These are phyloP conservation scores for Botryotinia convoluta DNA, from an alignment of 2,329 filamentous ascomycete genomes.

Conservation along the genomic window DNA sequence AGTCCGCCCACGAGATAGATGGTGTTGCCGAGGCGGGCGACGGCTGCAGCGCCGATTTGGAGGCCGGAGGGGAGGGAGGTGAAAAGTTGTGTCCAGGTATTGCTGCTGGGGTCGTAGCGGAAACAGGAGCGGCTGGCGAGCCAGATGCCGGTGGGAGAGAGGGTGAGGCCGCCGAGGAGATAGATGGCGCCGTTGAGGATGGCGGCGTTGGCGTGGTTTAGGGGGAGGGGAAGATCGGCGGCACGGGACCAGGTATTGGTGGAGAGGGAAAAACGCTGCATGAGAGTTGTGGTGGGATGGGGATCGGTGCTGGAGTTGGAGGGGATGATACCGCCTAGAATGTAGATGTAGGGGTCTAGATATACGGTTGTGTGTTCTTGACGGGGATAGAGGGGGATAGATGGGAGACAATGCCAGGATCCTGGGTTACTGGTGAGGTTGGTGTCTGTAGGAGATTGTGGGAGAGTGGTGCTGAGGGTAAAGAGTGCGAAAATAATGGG, in stretches of 20 bases:
- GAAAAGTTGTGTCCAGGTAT: constrained; percentile 17
- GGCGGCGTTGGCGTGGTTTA: constrained; percentile 43
- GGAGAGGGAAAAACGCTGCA: constrained; percentile 39
- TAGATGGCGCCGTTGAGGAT: constrained; percentile 41
- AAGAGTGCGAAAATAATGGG: not conserved
- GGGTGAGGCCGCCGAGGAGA: constrained; percentile 41
- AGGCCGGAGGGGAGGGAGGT: constrained; percentile 30
- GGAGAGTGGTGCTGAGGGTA: not conserved
- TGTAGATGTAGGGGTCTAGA: constrained; percentile 19
- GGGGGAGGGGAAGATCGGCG: constrained; percentile 34
- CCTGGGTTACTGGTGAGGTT: not conserved
- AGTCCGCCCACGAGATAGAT: constrained; percentile 44
- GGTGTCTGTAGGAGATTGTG: not conserved
- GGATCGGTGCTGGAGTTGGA: not conserved
- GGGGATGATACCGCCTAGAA: constrained; percentile 24
- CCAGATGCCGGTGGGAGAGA: constrained; percentile 6
- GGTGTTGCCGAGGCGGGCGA: constrained; percentile 36
- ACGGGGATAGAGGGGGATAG: constrained; percentile 20
- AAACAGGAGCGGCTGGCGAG: constrained; percentile 19
- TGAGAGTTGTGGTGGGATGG: constrained; percentile 23
- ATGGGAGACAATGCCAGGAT: constrained; percentile 5
- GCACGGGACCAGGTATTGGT: constrained; percentile 36
- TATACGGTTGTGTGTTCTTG: constrained; percentile 26
- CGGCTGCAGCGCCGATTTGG: constrained; percentile 38
- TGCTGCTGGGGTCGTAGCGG: constrained; percentile 19